These are phyloP conservation scores for Macroventuria anomochaeta DNA, from an alignment of 2,329 filamentous ascomycete genomes.

Conservation along the genomic window DNA sequence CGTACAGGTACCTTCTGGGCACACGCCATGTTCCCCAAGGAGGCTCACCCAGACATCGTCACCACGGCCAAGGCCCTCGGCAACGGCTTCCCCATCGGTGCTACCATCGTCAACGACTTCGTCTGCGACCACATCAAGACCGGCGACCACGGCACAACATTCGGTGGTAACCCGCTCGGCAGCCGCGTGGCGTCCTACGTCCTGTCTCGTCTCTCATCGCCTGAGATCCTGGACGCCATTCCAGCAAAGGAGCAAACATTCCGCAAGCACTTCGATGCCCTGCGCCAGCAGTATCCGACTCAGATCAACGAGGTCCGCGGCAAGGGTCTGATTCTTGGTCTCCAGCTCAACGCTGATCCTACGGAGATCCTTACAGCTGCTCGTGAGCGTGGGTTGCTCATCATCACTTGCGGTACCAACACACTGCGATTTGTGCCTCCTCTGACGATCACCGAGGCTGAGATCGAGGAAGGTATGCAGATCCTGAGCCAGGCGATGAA, in stretches of 20 bases:
- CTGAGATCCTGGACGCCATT: slow-evolving; percentile 73
- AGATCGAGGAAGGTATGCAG: slow-evolving; percentile 78
- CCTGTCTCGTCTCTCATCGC: slow-evolving; percentile 75
- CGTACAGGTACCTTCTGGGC: slow-evolving; percentile 93
- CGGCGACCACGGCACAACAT: slow-evolving; percentile 93
- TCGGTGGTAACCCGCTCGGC: slow-evolving; percentile 89
- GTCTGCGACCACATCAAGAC: slow-evolving; percentile 73
- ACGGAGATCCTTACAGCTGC: slow-evolving; percentile 80
- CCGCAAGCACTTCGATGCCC: slow-evolving; percentile 61
- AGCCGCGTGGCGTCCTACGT: slow-evolving; percentile 86
- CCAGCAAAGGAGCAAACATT: slow-evolving; percentile 69
- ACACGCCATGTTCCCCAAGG: slow-evolving; percentile 73
- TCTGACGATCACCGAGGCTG: slow-evolving; percentile 76
- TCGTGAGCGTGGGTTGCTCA: slow-evolving; percentile 81
- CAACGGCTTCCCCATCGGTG: slow-evolving; percentile 94
- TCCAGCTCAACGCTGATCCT: slow-evolving; percentile 80
- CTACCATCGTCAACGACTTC: slow-evolving; percentile 70
- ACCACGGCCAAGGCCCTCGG: slow-evolving; percentile 96
- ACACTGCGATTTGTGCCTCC: slow-evolving; percentile 92
- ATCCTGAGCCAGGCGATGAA: slow-evolving; percentile 75
- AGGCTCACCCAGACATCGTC: slow-evolving; percentile 90
- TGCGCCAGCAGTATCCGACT: slow-evolving; percentile 69
- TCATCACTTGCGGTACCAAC: slow-evolving; percentile 93
- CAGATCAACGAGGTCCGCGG: slow-evolving; percentile 82
- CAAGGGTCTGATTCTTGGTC: slow-evolving; percentile 81